phyloP scores from a whole-genome alignment of 192 early-diverging fungal species.

The Coemansia furcata region DNA sequence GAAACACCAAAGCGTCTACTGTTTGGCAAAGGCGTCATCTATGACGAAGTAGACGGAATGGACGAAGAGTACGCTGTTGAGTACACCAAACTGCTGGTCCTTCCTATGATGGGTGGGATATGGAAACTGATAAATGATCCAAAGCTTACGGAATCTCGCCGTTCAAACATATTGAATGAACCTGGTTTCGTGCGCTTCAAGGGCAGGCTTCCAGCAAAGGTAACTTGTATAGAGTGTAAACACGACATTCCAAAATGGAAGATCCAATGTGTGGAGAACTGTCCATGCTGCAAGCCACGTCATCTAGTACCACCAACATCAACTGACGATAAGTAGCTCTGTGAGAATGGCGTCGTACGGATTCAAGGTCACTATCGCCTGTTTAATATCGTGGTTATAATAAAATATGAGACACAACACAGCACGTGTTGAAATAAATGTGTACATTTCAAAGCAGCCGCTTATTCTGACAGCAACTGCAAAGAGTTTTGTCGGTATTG shows the following conservation, averaged over 20 bases:
- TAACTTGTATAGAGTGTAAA: not conserved
- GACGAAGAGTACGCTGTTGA: not conserved
- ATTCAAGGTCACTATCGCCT: too few relatives aligned
- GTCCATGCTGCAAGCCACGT: not conserved
- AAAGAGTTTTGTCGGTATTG: not conserved
- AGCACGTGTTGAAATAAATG: too few relatives aligned
- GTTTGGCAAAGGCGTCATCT: not conserved
- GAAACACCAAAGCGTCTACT: not conserved
- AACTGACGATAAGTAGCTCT: too few relatives aligned
- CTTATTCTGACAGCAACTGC: too few relatives aligned
- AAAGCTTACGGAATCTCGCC: not conserved
- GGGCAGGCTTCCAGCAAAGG: not conserved
- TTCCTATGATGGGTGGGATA: not conserved
- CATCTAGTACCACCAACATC: too few relatives aligned
- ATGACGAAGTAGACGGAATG: not conserved
- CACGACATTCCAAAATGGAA: not conserved
- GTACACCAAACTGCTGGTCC: not conserved
- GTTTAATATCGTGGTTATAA: too few relatives aligned
- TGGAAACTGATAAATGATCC: not conserved
- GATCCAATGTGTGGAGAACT: not conserved
- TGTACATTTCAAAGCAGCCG: too few relatives aligned
- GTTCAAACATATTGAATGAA: not conserved
- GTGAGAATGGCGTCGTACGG: too few relatives aligned
- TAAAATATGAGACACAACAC: too few relatives aligned
- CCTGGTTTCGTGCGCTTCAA: not conserved